A percentile compares a stretch with the other conserved stretches of the same genome.
phyloP scores from a whole-genome alignment of 192 early-diverging fungal species.

The Geranomyces michiganensis region DNA sequence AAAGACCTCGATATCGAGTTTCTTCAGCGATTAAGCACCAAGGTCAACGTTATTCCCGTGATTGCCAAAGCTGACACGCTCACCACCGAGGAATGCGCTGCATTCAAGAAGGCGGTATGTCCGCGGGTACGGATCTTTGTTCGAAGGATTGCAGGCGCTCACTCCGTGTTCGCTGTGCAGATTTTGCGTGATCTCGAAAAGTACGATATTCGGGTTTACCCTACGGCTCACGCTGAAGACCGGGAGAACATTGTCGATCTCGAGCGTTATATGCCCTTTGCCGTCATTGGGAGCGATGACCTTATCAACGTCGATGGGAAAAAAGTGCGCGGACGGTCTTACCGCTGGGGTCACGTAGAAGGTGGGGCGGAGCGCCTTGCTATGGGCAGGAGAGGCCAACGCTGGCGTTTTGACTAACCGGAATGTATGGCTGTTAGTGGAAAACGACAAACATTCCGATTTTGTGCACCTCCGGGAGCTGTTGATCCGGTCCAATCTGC shows the following conservation, averaged over 20 bases:
- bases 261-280: slow-evolving; percentile 86
- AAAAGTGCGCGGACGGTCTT: slow-evolving; percentile 87
- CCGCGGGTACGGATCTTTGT: not conserved
- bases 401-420: too few relatives aligned
- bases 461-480: slow-evolving; percentile 93
- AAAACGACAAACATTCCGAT: slow-evolving; percentile 96
- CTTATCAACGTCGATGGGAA: slow-evolving; percentile 82
- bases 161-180: slow-evolving; percentile 28
- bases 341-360: slow-evolving; percentile 97
- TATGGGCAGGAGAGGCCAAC: too few relatives aligned
- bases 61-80: slow-evolving; percentile 93
- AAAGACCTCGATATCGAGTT: slow-evolving; percentile 80
- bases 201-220: slow-evolving; percentile 71
- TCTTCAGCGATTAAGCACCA: slow-evolving; percentile 86
- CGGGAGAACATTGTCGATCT: slow-evolving; percentile 65
- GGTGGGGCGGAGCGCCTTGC: slow-evolving; percentile 41
- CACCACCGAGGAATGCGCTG: slow-evolving; percentile 78
- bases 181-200: slow-evolving; percentile 67
- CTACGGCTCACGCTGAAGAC: slow-evolving; percentile 74
- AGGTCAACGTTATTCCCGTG: slow-evolving; percentile 96
- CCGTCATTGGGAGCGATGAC: slow-evolving; percentile 91
- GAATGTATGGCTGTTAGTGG: slow-evolving; percentile 55
- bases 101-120: slow-evolving; percentile 84
- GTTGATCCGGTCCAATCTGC: slow-evolving; percentile 87
- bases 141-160: not conserved